phyloP scores from a whole-genome alignment of 768 basidiomycete genomes.

The Auricularia heimuer region DNA sequence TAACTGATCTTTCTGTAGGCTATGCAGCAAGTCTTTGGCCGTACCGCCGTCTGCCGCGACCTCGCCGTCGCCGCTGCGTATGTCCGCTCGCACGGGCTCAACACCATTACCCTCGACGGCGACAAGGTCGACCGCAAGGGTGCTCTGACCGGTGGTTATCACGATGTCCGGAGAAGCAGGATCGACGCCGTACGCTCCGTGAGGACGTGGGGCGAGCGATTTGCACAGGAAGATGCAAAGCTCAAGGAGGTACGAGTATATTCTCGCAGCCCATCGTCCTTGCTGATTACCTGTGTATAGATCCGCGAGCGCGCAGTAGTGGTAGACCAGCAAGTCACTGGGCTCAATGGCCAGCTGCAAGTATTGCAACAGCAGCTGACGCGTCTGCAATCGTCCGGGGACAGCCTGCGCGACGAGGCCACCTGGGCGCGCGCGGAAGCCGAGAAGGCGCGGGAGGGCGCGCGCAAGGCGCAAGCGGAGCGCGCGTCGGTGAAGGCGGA shows the following conservation, averaged over 20 bases:
- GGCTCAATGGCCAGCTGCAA: slow-evolving; percentile 60
- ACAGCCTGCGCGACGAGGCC: slow-evolving; percentile 55
- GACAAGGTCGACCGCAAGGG: slow-evolving; percentile 97
- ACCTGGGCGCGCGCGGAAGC: slow-evolving; percentile 52
- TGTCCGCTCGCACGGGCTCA: slow-evolving; percentile 88
- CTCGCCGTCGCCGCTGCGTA: slow-evolving; percentile 88
- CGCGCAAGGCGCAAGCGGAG: slow-evolving; percentile 54
- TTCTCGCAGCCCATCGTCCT: too few species aligned
- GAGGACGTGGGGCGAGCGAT: slow-evolving; percentile 63
- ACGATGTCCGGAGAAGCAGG: slow-evolving; percentile 82
- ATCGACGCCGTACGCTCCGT: slow-evolving; percentile 79
- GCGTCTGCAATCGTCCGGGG: slow-evolving; percentile 46
- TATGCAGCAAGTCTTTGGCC: slow-evolving; percentile 94
- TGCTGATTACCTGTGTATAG: too few species aligned
- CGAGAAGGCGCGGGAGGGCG: slow-evolving; percentile 54
- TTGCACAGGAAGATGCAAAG: slow-evolving; percentile 51
- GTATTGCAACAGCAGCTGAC: slow-evolving; percentile 57
- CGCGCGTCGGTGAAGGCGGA: slow-evolving; percentile 67
- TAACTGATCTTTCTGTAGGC: slow-evolving; percentile 28
- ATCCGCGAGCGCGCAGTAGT: slow-evolving; percentile 49
- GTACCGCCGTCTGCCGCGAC: slow-evolving; percentile 92
- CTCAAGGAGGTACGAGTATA: slow-evolving; percentile 47
- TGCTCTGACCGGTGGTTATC: slow-evolving; percentile 90
- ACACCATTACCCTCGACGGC: slow-evolving; percentile 94
- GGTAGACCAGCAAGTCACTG: slow-evolving; percentile 83